Conservation (phyloP, 2,329 filamentous ascomycete species). For the Bipolaris gigantea region DNA sequence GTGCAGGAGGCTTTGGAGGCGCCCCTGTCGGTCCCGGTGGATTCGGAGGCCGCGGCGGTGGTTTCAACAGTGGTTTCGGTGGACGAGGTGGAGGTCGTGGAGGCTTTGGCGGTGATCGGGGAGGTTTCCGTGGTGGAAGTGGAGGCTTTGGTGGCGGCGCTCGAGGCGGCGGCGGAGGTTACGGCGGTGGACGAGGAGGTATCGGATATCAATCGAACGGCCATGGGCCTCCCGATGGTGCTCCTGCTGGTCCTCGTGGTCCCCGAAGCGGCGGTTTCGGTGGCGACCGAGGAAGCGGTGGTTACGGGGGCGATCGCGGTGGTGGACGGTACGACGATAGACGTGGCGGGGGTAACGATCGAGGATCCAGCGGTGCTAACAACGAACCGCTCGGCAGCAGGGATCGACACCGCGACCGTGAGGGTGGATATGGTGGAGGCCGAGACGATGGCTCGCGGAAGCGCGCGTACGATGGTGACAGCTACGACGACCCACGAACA, state of each 20-base stretch:
- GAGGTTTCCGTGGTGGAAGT: conserved; percentile 48
- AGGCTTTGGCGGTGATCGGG: conserved; percentile 53
- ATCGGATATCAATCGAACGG: conserved; percentile 50
- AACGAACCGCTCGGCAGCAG: conserved; percentile 74
- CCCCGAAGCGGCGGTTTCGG: conserved; percentile 46
- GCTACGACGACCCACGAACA: conserved; percentile 73
- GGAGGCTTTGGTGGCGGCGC: conserved; percentile 48
- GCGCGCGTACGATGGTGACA: conserved; percentile 67
- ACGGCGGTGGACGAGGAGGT: conserved; percentile 50
- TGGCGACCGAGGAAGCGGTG: conserved; percentile 37
- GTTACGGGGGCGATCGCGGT: conserved; percentile 29
- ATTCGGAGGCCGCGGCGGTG: conserved; percentile 56
- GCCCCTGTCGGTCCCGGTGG: conserved; percentile 58
- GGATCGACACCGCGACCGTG: conserved; percentile 50
- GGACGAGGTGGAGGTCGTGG: conserved; percentile 55
- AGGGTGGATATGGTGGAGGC: conserved; percentile 20
- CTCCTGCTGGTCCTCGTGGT: conserved; percentile 52
- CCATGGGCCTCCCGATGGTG: conserved; percentile 51
- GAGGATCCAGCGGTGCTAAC: conserved; percentile 70
- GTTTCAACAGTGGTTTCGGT: conserved; percentile 53
- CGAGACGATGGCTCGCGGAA: conserved; percentile 49
- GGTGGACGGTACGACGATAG: conserved; percentile 29
- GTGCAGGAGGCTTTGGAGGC: conserved; percentile 58
- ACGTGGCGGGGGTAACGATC: conserved; percentile 25
- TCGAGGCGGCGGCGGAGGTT: conserved; percentile 20